Conservation (phyloP, 2,329 filamentous ascomycete genomes). For the Aspergillus ustus region DNA sequence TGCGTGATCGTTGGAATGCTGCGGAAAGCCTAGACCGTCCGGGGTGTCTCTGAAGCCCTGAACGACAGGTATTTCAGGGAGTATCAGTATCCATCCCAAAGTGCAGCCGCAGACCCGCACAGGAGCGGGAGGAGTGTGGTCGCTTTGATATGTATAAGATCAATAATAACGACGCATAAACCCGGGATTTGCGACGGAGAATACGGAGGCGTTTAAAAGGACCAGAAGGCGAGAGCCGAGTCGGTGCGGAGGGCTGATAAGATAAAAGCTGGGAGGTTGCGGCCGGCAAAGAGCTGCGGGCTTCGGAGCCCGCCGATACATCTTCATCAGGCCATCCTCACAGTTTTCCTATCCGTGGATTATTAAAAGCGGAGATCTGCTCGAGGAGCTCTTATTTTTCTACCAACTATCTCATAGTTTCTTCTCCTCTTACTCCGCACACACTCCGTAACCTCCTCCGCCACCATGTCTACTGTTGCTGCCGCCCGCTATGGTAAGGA, state of each 20-base stretch:
- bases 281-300: conserved; percentile 34
- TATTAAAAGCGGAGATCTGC: conserved; percentile 20
- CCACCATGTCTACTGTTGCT: conserved; percentile 42
- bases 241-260: conserved; percentile 28
- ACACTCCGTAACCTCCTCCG: not conserved
- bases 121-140: not conserved
- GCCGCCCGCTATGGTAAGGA: conserved; percentile 69
- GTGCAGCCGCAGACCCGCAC: too few species aligned
- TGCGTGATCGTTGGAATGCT: not conserved
- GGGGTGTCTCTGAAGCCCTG: not conserved
- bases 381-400: not conserved
- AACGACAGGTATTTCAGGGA: not conserved
- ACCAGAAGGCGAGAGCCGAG: not conserved
- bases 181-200: not conserved
- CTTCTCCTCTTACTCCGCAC: not conserved
- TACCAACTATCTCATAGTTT: not conserved
- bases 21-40: not conserved
- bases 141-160: not conserved
- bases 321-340: conserved; percentile 27
- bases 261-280: conserved; percentile 33
- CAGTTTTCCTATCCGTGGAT: conserved; percentile 10
- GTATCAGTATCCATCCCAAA: not conserved
- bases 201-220: not conserved
- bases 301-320: conserved; percentile 45
- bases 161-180: not conserved